A percentile compares a stretch with the other conserved stretches of the same genome.
These are phyloP conservation scores for Lipomyces kockii DNA, from an alignment of 805 yeast species.

Conservation along the genomic window DNA sequence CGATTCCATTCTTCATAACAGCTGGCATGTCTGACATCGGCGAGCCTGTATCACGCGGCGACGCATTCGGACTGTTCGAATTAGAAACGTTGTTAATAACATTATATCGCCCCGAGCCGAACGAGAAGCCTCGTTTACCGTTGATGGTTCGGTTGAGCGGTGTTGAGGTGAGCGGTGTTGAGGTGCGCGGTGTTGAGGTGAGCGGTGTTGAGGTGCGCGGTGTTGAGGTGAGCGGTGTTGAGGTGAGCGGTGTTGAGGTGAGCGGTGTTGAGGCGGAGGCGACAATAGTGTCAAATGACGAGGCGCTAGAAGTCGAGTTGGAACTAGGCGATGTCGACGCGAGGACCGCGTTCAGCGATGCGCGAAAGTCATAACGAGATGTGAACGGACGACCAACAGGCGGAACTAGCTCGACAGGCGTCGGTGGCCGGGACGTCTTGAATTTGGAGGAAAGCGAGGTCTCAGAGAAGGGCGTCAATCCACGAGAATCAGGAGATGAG, in stretches of 20 bases:
- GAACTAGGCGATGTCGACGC: constrained; percentile 20
- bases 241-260: neutral
- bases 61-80: constrained; percentile 1
- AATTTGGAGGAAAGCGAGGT: constrained; percentile 6
- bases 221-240: constrained; percentile 2
- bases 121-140: constrained; percentile 5
- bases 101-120: constrained; percentile 13
- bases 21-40: constrained; percentile 19
- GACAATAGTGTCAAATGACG: constrained; percentile 7
- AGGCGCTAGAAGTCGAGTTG: constrained; percentile 8
- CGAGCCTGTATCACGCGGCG: constrained; percentile 7
- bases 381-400: constrained; percentile 36
- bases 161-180: constrained; percentile 2
- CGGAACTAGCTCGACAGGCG: constrained; percentile 30
- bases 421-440: constrained; percentile 18
- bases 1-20: neutral
- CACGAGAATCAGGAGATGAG: neutral
- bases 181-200: constrained; percentile 3
- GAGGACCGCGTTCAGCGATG: constrained; percentile 37
- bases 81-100: constrained; percentile 12
- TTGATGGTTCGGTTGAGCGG: constrained; percentile 2
- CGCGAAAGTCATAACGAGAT: constrained; percentile 43
- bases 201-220: constrained; percentile 10
- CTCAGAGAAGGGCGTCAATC: neutral
- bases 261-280: constrained; percentile 3